Evolutionary conservation across 805 yeast genomes (phyloP), one percentile per base, ranked within the genome.

Genomic region (Metschnikowia aberdeeniae): DNA sequence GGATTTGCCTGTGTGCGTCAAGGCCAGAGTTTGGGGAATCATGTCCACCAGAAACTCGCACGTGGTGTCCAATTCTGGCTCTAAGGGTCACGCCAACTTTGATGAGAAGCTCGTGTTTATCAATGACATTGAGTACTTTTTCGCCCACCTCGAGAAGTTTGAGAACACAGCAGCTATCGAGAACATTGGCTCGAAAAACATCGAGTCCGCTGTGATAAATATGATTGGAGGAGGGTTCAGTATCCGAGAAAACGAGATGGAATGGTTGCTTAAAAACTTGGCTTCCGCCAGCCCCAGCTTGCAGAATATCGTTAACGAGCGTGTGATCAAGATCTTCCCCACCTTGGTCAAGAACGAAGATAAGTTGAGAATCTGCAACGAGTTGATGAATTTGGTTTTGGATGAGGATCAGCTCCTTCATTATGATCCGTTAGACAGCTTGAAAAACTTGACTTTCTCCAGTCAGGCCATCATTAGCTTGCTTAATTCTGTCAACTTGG

Each of bases 161-260:
- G 39, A 53, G 52, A 29, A 62, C 65, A 66, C 49, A 11, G 61
- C 59, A 2, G 62, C 60, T 11, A 76, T 78, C 38, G 53, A 46
- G 22, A 79, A 80, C 41, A 67, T 81, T 29, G 71, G 76, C 36
- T 75, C 81, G 51, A 61, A 59, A 17, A 55, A 56, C 14, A 78
- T 88, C 43, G 96, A 89, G 58, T 48, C 55, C 2, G 68, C 75
- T 5, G 60, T 89, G 10, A 73, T 85, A 17, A 68, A 75, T n/a
- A 63, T 85, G 43, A 77, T 89, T 12, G 75, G 85, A 6, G 68
- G 76, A 2, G 35, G 35, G 12, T 6, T 36, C 29, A 30, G 10
- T 7, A 39, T 39, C 11, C 31, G 22, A 17, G 42, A 39, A 7
- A 66, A 66, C 44, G 88, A 83, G 41, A 72, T 84, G 40, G 77